These are phyloP conservation scores for Penicillium riverlandense DNA, from an alignment of 495 filamentous ascomycete species.

Conservation along the genomic window DNA sequence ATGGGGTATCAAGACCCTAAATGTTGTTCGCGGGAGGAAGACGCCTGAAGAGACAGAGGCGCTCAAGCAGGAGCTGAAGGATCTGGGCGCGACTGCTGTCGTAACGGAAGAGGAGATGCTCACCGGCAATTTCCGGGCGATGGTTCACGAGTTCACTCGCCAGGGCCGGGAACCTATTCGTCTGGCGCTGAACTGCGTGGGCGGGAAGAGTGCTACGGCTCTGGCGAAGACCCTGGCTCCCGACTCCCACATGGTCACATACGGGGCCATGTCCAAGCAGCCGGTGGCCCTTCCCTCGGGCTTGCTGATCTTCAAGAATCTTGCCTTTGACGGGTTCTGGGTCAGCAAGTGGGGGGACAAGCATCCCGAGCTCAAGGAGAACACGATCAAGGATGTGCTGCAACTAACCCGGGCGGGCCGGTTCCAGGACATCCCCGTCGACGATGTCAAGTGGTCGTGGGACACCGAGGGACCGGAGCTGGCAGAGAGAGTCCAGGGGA, in stretches of 20 bases:
- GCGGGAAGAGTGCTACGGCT: constrained; percentile 71
- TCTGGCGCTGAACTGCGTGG: constrained; percentile 88
- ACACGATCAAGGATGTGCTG: constrained; percentile 75
- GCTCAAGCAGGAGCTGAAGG: constrained; percentile 62
- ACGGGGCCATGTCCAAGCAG: constrained; percentile 89
- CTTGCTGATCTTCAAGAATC: constrained; percentile 82
- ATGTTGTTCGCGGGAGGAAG: constrained; percentile 67
- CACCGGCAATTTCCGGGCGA: constrained; percentile 51
- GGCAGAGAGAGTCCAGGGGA: constrained; percentile 60
- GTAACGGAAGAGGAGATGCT: constrained; percentile 77
- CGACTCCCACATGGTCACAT: constrained; percentile 76
- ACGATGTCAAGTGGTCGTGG: constrained; percentile 73
- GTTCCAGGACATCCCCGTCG: constrained; percentile 75
- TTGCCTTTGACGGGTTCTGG: constrained; percentile 90
- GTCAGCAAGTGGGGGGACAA: constrained; percentile 80
- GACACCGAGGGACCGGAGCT: constrained; percentile 60
- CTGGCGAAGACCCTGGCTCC: constrained; percentile 61
- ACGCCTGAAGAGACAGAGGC: constrained; percentile 53
- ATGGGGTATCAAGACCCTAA: constrained; percentile 85
- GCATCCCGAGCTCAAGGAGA: constrained; percentile 65
- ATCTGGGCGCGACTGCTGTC: constrained; percentile 69
- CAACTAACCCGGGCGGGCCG: constrained; percentile 62
- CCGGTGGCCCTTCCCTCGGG: constrained; percentile 71
- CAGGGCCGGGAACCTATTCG: constrained; percentile 60
- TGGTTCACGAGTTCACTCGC: constrained; percentile 61